Percentiles rank a stretch among this genome's conserved stretches.
These are phyloP conservation scores for Eleusine indica DNA, from an alignment of 176 grass and related monocot species.

Conservation along the genomic window DNA sequence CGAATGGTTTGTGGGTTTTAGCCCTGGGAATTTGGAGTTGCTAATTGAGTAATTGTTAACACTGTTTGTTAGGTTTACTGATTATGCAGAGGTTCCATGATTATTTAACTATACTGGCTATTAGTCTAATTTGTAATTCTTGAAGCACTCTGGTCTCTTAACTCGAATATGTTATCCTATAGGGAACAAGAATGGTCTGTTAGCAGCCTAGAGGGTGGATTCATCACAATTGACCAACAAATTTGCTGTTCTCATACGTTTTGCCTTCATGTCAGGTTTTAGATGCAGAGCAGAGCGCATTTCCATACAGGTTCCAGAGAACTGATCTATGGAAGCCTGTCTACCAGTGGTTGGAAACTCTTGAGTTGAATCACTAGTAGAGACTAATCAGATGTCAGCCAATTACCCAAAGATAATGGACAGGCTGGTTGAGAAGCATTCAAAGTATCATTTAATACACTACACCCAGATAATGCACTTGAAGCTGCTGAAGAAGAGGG, in stretches of 20 bases:
- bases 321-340: slow-evolving; percentile 95
- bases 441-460: slow-evolving; percentile 93
- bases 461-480: slow-evolving; percentile 96
- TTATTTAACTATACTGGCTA: background rate
- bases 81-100: background rate
- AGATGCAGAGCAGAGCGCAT: slow-evolving; percentile 68
- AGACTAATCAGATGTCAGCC: slow-evolving; percentile 75
- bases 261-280: slow-evolving; percentile 50
- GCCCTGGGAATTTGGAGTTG: background rate
- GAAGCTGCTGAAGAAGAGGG: slow-evolving; percentile 93
- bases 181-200: background rate
- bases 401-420: slow-evolving; percentile 70
- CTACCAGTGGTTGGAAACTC: slow-evolving; percentile 82
- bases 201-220: background rate
- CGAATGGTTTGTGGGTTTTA: background rate
- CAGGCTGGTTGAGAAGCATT: slow-evolving; percentile 85
- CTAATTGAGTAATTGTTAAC: background rate
- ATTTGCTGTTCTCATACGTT: slow-evolving; percentile 3
- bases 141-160: background rate
- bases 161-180: slow-evolving; percentile 3
- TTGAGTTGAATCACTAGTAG: slow-evolving; percentile 72
- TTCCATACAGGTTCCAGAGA: slow-evolving; percentile 87
- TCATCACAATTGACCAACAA: slow-evolving; percentile 12
- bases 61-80: background rate
- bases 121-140: slow-evolving; percentile 5